Conservation (phyloP, 108 stramenopile species). For the Hondaea fermentalgiana region DNA sequence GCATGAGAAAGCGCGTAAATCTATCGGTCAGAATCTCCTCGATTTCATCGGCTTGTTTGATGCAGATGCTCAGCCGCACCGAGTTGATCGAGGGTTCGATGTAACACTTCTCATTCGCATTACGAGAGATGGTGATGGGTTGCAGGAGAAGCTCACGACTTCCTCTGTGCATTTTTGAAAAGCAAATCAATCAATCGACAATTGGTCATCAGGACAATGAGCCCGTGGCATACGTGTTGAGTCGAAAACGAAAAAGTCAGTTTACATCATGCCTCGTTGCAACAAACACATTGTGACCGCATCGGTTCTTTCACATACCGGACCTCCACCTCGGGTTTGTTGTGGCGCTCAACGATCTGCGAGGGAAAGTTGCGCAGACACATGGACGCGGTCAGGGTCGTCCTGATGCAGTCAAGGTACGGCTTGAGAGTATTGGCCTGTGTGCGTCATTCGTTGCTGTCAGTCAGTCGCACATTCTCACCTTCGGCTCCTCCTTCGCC, state of each 20-base stretch:
- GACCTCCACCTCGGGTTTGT: conserved; percentile 59
- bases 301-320: conserved; percentile 3
- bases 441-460: neutral
- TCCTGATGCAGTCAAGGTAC: conserved; percentile 19
- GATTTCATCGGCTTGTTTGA: conserved; percentile 63
- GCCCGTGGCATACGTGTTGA: no score
- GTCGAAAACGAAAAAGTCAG: no score
- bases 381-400: conserved; percentile 23
- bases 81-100: conserved; percentile 57
- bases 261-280: no score
- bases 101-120: conserved; percentile 48
- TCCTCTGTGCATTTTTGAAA: neutral
- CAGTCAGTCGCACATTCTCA: no score
- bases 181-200: neutral
- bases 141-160: conserved; percentile 43
- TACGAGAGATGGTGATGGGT: conserved; percentile 51
- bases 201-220: no score
- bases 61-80: conserved; percentile 50
- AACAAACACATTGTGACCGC: no score
- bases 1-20: conserved; percentile 61
- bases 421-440: conserved; percentile 23
- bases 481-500: no score
- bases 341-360: conserved; percentile 60
- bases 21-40: conserved; percentile 54
- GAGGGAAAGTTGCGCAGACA: conserved; percentile 61